phyloP scores from a whole-genome alignment of 2,329 filamentous ascomycete genomes.

The Passalora sequoiae region DNA sequence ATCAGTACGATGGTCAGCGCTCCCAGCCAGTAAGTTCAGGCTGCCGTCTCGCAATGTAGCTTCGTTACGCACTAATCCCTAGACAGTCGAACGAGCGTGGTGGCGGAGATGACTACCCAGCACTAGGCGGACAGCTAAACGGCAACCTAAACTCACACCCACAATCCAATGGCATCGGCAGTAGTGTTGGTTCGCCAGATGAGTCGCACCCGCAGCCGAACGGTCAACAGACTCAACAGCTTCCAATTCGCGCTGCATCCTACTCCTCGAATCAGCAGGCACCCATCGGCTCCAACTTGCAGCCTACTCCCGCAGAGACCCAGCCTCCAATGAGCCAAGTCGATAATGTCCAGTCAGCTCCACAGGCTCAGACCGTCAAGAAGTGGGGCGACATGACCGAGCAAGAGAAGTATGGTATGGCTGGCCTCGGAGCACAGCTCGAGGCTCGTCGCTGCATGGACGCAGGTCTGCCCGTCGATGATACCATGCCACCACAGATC shows the following conservation, averaged over 20 bases:
- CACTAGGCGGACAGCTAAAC: slow-evolving; percentile 50
- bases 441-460: slow-evolving; percentile 26
- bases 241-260: slow-evolving; percentile 24
- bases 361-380: slow-evolving; percentile 34
- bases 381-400: slow-evolving; percentile 55
- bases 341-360: slow-evolving; percentile 16
- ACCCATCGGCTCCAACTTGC: slow-evolving; percentile 22
- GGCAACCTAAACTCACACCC: slow-evolving; percentile 36
- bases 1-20: slow-evolving; percentile 52
- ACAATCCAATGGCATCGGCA: slow-evolving; percentile 22
- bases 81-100: slow-evolving; percentile 20
- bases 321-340: slow-evolving; percentile 6
- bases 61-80: too few relatives aligned
- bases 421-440: slow-evolving; percentile 53
- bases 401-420: slow-evolving; percentile 55
- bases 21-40: too few relatives aligned
- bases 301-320: slow-evolving; percentile 10
- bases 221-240: slow-evolving; percentile 22
- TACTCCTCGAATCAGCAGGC: slow-evolving; percentile 20
- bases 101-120: slow-evolving; percentile 52
- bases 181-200: slow-evolving; percentile 24
- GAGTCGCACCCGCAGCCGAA: slow-evolving; percentile 19
- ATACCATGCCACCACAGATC: slow-evolving; percentile 27
- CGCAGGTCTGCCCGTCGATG: slow-evolving; percentile 25
- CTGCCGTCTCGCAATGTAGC: too few relatives aligned